Conservation (phyloP, 371 early-diverging fungal species). For the Rhizopus microsporus region DNA sequence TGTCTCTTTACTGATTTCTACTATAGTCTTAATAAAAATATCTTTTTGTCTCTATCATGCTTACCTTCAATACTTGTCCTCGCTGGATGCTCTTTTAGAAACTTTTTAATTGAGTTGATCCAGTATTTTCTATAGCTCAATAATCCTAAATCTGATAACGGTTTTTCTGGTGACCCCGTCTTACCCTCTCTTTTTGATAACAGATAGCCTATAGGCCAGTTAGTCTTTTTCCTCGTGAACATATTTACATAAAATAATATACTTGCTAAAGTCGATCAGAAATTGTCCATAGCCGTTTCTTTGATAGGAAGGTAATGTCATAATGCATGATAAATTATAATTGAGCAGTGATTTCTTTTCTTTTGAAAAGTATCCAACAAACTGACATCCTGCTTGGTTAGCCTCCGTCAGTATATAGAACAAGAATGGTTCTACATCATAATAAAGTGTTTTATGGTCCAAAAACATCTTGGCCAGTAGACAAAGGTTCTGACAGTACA, state of each 20-base stretch:
- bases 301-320: conserved; percentile 95
- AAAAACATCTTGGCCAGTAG: conserved; percentile 98
- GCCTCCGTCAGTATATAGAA: conserved; percentile 95
- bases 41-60: background rate
- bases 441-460: conserved; percentile 99
- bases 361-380: conserved; percentile 99
- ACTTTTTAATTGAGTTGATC: conserved; percentile 52
- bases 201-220: conserved; percentile 73
- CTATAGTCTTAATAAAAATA: background rate
- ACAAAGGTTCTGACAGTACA: conserved; percentile 98
- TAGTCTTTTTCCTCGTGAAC: background rate
- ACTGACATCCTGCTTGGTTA: conserved; percentile 82
- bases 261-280: conserved; percentile 92
- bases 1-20: conserved; percentile 63
- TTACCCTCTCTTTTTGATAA: conserved; percentile 87
- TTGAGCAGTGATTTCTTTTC: conserved; percentile 72
- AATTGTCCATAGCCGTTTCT: conserved; percentile 98
- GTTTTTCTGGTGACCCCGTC: conserved; percentile 97
- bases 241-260: background rate
- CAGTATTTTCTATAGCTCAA: conserved; percentile 91
- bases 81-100: conserved; percentile 30
- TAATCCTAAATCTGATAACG: conserved; percentile 97
- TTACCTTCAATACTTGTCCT: conserved; percentile 49
- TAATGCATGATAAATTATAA: conserved; percentile 98
- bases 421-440: conserved; percentile 99